Percentiles rank a stretch among this genome's conserved stretches.
phyloP scores from a whole-genome alignment of 73 alveolate genomes.

The Tetrahymena elliotti region DNA sequence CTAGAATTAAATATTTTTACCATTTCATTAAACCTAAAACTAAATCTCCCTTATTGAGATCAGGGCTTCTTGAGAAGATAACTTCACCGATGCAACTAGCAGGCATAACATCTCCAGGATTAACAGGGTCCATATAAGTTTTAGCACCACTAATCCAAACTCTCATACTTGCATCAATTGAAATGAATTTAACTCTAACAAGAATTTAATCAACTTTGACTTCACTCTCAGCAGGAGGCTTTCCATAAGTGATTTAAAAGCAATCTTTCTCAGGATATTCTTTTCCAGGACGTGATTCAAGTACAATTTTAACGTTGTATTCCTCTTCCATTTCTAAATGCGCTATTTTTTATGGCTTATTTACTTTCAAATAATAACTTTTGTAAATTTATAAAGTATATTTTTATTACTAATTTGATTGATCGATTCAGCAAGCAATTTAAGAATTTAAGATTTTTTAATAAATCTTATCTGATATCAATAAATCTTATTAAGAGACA shows the following conservation, averaged over 20 bases:
- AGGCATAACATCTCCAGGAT: constrained; percentile 33
- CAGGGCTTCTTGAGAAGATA: constrained; percentile 16
- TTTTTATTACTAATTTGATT: too few relatives aligned
- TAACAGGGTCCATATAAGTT: constrained; percentile 37
- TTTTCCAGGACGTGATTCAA: background rate
- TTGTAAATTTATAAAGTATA: background rate
- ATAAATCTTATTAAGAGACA: background rate
- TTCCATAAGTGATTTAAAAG: background rate
- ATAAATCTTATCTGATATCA: background rate
- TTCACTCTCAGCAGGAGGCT: constrained; percentile 7
- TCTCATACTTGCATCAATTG: constrained; percentile 47
- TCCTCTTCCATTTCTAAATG: background rate
- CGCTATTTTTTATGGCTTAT: background rate
- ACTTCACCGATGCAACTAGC: constrained; percentile 27
- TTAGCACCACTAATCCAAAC: constrained; percentile 44
- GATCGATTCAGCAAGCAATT: too few relatives aligned
- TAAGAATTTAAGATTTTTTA: background rate
- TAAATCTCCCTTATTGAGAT: constrained; percentile 27
- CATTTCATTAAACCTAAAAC: constrained; percentile 23
- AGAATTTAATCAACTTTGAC: constrained; percentile 28
- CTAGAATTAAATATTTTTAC: constrained; percentile 1
- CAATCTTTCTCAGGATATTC: constrained; percentile 1
- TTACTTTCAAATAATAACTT: background rate
- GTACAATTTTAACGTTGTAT: background rate
- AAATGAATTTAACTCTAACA: constrained; percentile 13